Percentiles rank a stretch among this genome's conserved stretches.
Evolutionary conservation across 2,329 filamentous ascomycete species (phyloP).

Genomic region (Botrytis pseudocinerea): DNA sequence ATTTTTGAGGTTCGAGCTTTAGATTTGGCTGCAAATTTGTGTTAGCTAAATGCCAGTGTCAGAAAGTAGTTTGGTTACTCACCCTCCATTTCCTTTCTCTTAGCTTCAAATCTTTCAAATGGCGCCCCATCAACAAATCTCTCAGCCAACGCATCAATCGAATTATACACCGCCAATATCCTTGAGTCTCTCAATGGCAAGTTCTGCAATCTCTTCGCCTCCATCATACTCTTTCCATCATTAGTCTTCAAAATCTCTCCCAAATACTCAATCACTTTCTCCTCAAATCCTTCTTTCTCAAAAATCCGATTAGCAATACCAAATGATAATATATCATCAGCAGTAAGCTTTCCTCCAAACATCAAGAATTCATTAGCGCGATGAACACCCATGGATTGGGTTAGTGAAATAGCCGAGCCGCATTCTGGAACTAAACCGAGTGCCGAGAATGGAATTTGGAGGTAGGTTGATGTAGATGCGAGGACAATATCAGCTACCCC

Average conservation of each 20-base stretch:
- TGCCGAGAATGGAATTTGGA: constrained; percentile 51
- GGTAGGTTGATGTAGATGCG: constrained; percentile 47
- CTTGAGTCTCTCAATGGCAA: constrained; percentile 46
- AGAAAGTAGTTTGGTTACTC: neutral
- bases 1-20: constrained; percentile 33
- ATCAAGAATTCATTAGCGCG: constrained; percentile 54
- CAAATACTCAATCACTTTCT: constrained; percentile 46
- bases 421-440: constrained; percentile 52
- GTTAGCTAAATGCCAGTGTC: no score
- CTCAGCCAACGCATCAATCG: constrained; percentile 50
- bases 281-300: constrained; percentile 45
- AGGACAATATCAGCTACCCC: constrained; percentile 52
- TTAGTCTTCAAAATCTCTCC: constrained; percentile 47
- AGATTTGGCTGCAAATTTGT: constrained; percentile 29
- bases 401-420: constrained; percentile 48
- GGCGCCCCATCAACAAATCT: constrained; percentile 51
- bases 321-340: constrained; percentile 46
- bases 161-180: constrained; percentile 50
- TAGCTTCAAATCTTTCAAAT: constrained; percentile 46
- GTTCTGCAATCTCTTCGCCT: constrained; percentile 53
- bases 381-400: constrained; percentile 51
- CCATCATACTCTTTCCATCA: constrained; percentile 55
- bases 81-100: constrained; percentile 42
- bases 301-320: constrained; percentile 52
- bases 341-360: constrained; percentile 50